phyloP scores from a whole-genome alignment of 495 filamentous ascomycete species.

The Podospora fimiseda region DNA sequence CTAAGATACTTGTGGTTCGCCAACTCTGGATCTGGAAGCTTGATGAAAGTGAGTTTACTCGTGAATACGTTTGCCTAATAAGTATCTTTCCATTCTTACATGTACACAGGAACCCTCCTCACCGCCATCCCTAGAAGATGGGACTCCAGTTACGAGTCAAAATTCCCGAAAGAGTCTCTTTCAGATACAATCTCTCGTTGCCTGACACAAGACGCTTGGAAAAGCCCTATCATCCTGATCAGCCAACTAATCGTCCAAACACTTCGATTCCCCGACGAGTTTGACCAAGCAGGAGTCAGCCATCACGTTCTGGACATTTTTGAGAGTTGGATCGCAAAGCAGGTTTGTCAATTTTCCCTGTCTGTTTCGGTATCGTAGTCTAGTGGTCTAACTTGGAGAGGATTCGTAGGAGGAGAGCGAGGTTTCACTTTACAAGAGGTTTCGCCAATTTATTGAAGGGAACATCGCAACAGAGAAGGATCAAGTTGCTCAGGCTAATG shows the following conservation, averaged over 20 bases:
- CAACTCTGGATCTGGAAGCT: not conserved
- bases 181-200: not conserved
- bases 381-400: too few species aligned
- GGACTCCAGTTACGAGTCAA: not conserved
- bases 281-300: not conserved
- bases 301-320: not conserved
- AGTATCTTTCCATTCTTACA: not conserved
- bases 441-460: not conserved
- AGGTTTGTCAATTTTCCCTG: too few species aligned
- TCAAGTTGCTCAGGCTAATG: not conserved
- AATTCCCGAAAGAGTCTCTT: not conserved
- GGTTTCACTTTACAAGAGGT: not conserved
- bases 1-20: not conserved
- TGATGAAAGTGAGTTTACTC: not conserved
- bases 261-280: not conserved
- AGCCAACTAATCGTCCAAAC: not conserved
- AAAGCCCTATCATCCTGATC: not conserved
- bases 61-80: not conserved
- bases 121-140: not conserved
- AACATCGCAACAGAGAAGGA: not conserved
- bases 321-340: not conserved
- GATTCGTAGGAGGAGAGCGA: not conserved
- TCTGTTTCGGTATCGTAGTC: too few species aligned
- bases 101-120: not conserved
- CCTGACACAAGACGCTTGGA: not conserved